These are phyloP conservation scores for Quercus robur DNA, from an alignment of 306 rosid genomes.

Conservation along the genomic window DNA sequence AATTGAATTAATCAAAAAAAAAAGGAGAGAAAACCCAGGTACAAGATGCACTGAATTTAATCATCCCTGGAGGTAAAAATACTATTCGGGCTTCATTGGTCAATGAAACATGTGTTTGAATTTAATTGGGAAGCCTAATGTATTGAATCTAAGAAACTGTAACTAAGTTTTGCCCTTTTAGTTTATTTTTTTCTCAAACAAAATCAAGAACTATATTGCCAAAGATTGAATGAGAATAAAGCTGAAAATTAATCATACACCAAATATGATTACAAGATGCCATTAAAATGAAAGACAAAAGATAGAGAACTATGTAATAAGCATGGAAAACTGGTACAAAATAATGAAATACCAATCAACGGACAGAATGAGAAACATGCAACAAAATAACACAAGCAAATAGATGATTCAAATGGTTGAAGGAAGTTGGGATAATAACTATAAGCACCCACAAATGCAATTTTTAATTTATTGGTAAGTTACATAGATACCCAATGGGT, in stretches of 20 bases:
- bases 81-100: too few species aligned
- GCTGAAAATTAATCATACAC: background rate
- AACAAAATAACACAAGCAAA: background rate
- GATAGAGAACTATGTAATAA: background rate
- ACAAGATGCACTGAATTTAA: too few species aligned
- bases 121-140: too few species aligned
- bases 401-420: background rate
- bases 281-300: background rate
- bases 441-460: background rate
- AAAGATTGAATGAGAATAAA: background rate
- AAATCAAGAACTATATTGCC: background rate
- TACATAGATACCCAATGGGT: too few species aligned
- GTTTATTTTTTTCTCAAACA: background rate
- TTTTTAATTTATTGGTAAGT: too few species aligned
- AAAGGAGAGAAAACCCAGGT: too few species aligned
- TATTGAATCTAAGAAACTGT: too few species aligned
- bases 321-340: background rate
- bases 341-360: background rate
- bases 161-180: background rate
- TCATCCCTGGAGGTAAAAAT: too few species aligned
- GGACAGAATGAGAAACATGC: background rate
- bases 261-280: background rate
- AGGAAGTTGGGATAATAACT: background rate
- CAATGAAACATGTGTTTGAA: too few species aligned
- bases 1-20: too few species aligned